phyloP scores from a whole-genome alignment of 140 eudicot genomes.

The Senecio squalidus region DNA sequence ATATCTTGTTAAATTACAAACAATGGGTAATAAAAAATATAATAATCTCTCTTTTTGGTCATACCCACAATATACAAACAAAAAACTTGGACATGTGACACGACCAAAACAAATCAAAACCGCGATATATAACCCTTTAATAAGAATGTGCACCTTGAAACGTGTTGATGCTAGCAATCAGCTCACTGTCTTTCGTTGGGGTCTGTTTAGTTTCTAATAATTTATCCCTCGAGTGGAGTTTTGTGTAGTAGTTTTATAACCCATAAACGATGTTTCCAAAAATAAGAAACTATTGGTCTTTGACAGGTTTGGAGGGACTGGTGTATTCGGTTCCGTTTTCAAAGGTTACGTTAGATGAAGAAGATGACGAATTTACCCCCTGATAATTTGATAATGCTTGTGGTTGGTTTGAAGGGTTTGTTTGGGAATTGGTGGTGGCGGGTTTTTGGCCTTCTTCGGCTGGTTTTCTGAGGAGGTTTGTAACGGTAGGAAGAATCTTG shows the following conservation, averaged over 20 bases:
- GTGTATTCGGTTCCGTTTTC: conserved; percentile 54
- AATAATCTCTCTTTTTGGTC: conserved; percentile 7
- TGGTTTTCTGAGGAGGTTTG: conserved; percentile 62
- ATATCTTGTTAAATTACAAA: conserved; percentile 25
- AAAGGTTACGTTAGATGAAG: conserved; percentile 46
- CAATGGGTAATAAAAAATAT: conserved; percentile 10
- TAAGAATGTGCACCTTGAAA: background rate
- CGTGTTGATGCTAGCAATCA: conserved; percentile 1
- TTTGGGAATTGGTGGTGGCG: conserved; percentile 25
- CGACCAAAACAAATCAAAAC: conserved; percentile 22
- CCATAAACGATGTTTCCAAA: conserved; percentile 2
- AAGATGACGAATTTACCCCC: conserved; percentile 46
- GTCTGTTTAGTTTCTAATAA: background rate
- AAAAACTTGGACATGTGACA: conserved; percentile 16
- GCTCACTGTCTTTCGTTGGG: background rate
- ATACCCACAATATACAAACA: conserved; percentile 27
- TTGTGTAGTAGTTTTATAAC: conserved; percentile 3
- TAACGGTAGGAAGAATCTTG: conserved; percentile 64
- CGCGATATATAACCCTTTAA: conserved; percentile 12
- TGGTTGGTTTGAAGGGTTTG: conserved; percentile 27
- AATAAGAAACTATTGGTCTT: conserved; percentile 14
- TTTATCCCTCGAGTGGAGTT: conserved; percentile 1
- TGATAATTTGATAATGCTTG: conserved; percentile 29
- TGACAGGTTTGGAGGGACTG: conserved; percentile 29
- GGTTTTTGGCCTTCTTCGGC: conserved; percentile 73